Conservation (phyloP, 225 moss, liverwort and hornwort genomes). For the Neckera pumila region DNA sequence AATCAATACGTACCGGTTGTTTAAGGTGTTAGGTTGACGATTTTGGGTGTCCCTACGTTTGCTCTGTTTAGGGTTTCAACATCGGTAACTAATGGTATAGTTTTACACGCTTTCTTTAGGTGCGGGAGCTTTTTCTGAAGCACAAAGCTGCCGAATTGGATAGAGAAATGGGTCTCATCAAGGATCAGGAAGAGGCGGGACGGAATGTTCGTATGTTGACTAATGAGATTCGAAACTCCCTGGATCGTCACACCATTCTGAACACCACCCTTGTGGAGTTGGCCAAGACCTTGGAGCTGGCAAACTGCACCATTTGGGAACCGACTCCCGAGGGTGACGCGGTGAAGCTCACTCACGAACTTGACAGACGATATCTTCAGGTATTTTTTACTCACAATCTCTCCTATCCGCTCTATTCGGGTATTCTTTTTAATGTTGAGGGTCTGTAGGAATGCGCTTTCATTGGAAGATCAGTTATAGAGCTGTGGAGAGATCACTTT, state of each 20-base stretch:
- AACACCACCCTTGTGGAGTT: slow-evolving; percentile 83
- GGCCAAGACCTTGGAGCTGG: slow-evolving; percentile 62
- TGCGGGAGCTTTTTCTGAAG: slow-evolving; percentile 88
- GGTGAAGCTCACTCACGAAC: slow-evolving; percentile 76
- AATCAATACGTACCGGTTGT: neutral
- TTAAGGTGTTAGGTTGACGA: neutral
- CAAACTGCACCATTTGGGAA: slow-evolving; percentile 93
- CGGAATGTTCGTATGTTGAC: slow-evolving; percentile 84
- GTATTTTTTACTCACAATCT: neutral
- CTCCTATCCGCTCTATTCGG: neutral
- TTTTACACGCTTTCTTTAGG: slow-evolving; percentile 7
- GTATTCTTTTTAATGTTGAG: neutral
- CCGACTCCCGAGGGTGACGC: slow-evolving; percentile 63
- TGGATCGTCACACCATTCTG: slow-evolving; percentile 79
- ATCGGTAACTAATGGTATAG: neutral
- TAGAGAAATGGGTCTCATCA: slow-evolving; percentile 86
- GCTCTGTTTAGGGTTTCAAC: neutral
- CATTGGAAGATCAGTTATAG: neutral
- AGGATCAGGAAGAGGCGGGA: slow-evolving; percentile 83
- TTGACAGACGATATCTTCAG: slow-evolving; percentile 67
- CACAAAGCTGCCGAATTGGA: slow-evolving; percentile 89
- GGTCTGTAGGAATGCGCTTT: neutral
- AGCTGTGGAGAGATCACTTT: neutral
- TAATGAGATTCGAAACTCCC: slow-evolving; percentile 75
- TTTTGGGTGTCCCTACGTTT: neutral